A percentile compares a stretch with the other conserved stretches of the same genome.
These are phyloP conservation scores for Pestalotiopsis sp. DNA, from an alignment of 2,329 filamentous ascomycete genomes.

Conservation along the genomic window DNA sequence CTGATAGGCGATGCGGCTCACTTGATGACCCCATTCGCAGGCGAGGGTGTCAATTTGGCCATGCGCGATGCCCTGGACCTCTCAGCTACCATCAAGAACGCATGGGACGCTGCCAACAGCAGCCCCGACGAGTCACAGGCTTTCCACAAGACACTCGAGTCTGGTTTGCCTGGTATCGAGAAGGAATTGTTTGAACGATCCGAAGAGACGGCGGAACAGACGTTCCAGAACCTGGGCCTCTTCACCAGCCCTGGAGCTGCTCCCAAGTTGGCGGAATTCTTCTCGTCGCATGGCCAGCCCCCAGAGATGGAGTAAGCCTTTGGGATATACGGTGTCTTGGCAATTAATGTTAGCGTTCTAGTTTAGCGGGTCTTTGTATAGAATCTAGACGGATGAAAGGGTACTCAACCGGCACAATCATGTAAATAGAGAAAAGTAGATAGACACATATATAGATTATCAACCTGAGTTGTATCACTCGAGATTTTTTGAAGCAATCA, in stretches of 20 bases:
- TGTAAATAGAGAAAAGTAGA: not conserved
- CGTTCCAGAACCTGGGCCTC: not conserved
- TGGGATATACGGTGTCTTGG: not conserved
- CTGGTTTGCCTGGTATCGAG: not conserved
- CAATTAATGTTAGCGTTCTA: not conserved
- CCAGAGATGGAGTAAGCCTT: not conserved
- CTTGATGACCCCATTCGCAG: constrained; percentile 49
- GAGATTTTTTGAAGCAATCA: not conserved
- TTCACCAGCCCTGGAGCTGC: not conserved
- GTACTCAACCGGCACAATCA: not conserved
- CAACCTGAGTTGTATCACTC: not conserved
- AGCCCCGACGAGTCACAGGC: not conserved
- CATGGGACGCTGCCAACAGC: not conserved
- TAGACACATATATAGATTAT: not conserved
- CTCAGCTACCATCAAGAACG: not conserved
- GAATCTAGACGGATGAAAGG: not conserved
- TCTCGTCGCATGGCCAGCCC: not conserved
- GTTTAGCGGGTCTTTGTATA: not conserved
- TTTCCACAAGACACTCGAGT: not conserved
- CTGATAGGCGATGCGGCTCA: constrained; percentile 57
- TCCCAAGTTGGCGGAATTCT: not conserved
- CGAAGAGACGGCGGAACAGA: not conserved
- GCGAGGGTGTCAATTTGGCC: constrained; percentile 52
- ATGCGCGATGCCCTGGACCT: constrained; percentile 50
- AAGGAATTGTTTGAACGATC: not conserved